Base-by-base conservation (phyloP, 2,329 filamentous ascomycete species). In the Botrytis deweyae region DNA sequence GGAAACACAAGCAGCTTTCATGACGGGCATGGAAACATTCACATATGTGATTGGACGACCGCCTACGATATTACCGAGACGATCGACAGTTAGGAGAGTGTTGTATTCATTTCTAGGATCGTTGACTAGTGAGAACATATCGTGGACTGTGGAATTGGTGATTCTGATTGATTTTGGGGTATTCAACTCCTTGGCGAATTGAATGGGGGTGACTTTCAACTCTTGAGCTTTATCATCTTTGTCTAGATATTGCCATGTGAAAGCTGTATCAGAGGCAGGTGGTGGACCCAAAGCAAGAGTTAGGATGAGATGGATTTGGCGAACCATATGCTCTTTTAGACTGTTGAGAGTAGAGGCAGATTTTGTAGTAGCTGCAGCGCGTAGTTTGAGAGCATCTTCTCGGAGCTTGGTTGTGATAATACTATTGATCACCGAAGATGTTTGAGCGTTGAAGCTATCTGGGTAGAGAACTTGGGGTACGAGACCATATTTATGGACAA, bases 401-500 rank as follows among this genome's bases (percentile, higher is more conserved):
- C 94, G 91, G 49, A 97, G 87, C 84, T 97, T 97, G 29, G 91
- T 94, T 18, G 93, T 94, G 75, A 97, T 86, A 44, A 97, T 85
- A 72, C 84, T 86, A 80, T 95, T 93, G 84, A 97, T 89, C 29
- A 88, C 86, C 1, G 86, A 82, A 40, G 91, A 93, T 78, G 90
- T 90, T 84, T 88, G 88, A 6, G 94, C 93, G 81, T 93, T 95
- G 86, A 88, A 95, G 72, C 88, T 90, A 81, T 97, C 94, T 0
- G 94, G 94, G 80, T 96, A 97, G 3, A 97, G 83, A 0, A 86
- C 84, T 81, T 97, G 92, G 4, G 94, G 94, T 0, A 96, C 91
- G n/a, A 97, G 88, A 42, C 94, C 94, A 80, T 97, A 97, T 84
- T 97, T 97, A 63, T 89, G 84, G 8, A 97, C 93, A 16, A 97